Evolutionary conservation across 441 rosid genomes (phyloP), one percentile per base, ranked within the genome.

Genomic region (Bruguiera hainesii): DNA sequence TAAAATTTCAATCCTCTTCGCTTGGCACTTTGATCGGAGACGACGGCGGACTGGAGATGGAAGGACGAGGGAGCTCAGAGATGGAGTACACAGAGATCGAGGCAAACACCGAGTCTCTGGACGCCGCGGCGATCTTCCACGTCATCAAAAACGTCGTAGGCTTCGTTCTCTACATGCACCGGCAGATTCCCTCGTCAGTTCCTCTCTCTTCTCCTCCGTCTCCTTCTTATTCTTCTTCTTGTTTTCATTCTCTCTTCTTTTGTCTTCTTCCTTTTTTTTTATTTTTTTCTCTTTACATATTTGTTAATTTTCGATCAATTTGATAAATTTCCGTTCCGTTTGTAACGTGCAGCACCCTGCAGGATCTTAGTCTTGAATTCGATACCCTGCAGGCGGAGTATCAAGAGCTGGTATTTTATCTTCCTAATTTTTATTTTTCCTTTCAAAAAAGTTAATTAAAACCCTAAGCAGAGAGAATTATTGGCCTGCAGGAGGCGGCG

Each of bases 141-240:
- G 73, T 91, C 79, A 71, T 85, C 73, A 86, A 80, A 63, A 87
- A 79, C 72, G 71, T 83, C 58, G 30, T 85, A 39, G 97, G 84
- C 72, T 91, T 91, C 77, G 76, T 87, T 60, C 97, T 94, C 79
- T 91, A 84, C 72, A 91, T 91, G 99, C 93, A 91, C 76, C 94
- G 87, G 79, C 98, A 94, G 84, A 91, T 94, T 77, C 97, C 99
- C 67, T 85, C 87, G 96, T 94, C 57, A 59, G 85, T 69, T 72
- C 37, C 60, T 31, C 61, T 30, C 25, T 21, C 67, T 52, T n/a
- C 65, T 11, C 35, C 60, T 64, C n/a, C 64, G 1, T n/a, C 23
- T 46, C n/a, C 23, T 46, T 28, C 6, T 23, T 23, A 23, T 23
- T 23, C 52, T 21, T 56, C 39, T 5, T 23, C 20, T 42, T 20